Conservation (phyloP, 1,284 basidiomycete species). For the Malassezia restricta region DNA sequence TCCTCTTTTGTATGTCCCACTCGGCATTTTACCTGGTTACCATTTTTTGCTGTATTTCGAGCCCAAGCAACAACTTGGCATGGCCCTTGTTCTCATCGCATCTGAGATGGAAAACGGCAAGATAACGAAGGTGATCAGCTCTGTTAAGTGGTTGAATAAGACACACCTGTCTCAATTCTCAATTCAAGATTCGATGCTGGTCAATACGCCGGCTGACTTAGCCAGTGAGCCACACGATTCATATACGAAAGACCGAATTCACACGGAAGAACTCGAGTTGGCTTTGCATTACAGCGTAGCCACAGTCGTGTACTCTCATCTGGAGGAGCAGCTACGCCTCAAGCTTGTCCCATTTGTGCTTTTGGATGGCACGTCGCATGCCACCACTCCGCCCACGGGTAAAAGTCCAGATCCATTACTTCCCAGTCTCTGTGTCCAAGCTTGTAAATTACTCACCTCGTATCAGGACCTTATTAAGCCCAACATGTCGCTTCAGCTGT, state of each 20-base stretch:
- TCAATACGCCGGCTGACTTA: neutral
- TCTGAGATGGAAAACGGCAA: conserved; percentile 5
- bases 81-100: conserved; percentile 7
- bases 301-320: conserved; percentile 12
- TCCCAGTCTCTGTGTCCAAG: conserved; percentile 6
- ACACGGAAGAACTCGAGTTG: conserved; percentile 7
- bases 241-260: neutral
- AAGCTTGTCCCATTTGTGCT: conserved; percentile 8
- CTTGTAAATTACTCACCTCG: neutral
- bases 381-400: neutral
- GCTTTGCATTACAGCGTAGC: conserved; percentile 10
- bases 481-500: conserved; percentile 8
- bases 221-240: neutral
- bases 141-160: conserved; percentile 14
- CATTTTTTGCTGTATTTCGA: conserved; percentile 4
- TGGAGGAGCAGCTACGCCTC: conserved; percentile 11
- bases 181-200: neutral
- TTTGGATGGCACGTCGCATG: conserved; percentile 4
- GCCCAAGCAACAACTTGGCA: neutral
- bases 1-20: conserved; percentile 8
- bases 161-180: neutral
- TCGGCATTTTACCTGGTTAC: conserved; percentile 1
- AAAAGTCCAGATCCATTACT: conserved; percentile 2
- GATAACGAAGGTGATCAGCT: conserved; percentile 5
- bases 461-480: neutral